Conservation (phyloP, 2,329 filamentous ascomycete genomes). For the Apiospora sp. region DNA sequence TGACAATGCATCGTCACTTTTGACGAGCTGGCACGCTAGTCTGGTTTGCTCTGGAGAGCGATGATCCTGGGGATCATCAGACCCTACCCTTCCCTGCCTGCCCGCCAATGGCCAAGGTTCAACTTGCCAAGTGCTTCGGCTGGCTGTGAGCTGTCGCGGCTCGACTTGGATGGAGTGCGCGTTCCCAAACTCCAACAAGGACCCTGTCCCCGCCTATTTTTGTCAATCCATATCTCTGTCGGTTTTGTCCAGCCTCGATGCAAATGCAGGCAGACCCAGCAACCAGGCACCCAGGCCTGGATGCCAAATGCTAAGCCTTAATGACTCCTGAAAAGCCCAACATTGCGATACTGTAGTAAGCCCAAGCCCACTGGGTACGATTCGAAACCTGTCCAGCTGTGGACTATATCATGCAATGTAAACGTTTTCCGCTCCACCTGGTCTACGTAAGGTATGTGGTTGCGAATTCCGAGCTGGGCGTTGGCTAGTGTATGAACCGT, state of each 20-base stretch:
- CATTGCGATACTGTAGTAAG: neutral
- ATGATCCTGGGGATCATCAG: constrained; percentile 12
- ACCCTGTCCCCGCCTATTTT: constrained; percentile 3
- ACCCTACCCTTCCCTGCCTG: neutral
- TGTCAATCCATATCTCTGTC: neutral
- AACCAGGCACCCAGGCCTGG: neutral
- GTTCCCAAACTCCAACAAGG: neutral
- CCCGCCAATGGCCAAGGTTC: neutral
- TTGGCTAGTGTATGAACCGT: neutral
- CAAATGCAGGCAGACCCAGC: no score
- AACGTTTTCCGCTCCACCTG: neutral
- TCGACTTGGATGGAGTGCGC: neutral
- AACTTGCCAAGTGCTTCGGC: neutral
- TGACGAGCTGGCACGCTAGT: neutral
- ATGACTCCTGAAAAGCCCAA: neutral
- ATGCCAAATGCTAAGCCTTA: neutral
- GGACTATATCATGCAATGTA: neutral
- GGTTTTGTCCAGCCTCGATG: no score
- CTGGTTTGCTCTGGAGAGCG: neutral
- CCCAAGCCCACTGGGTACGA: neutral
- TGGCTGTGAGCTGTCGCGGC: neutral
- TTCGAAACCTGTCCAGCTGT: neutral
- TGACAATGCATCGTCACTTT: constrained; percentile 1
- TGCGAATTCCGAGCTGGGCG: neutral
- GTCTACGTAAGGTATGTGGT: neutral